Evolutionary conservation across 2,329 filamentous ascomycete genomes (phyloP), one percentile per base, ranked within the genome.

Genomic region (Falciphora oryzae): DNA sequence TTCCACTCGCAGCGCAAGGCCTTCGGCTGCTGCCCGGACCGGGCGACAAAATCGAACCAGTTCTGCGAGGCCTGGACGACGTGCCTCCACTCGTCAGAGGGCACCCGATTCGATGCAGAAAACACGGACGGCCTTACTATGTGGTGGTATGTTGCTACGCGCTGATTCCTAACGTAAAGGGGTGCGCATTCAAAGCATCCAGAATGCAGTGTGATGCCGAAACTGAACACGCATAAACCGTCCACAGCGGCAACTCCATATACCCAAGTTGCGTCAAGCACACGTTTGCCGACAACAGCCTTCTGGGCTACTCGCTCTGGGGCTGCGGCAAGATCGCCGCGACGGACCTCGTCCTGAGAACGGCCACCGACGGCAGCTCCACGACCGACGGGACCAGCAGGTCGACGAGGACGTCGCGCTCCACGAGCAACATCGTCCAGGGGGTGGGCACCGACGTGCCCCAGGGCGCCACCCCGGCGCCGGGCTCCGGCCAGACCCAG

Each of bases 1-100:
- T 71, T 68, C 68, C 74, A 76, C 70, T 68, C 67, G 44, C n/a
- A 65, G 31, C 63, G 67, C 56, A 70, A 64, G 2, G 65, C 70
- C 4, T 68, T 73, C 11, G 75, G 75, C 44, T 77, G 75, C 69
- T 77, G 75, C 50, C 68, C 70, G 56, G 69, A 72, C 35, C 62
- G 63, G 11, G 65, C 69, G 11, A 66, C 66, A 1, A 63, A 31
- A 38, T 14, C 57, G 27, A 58, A 28, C 25, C 22, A 60, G 16
- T 31, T 31, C 25, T 73, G 73, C 66, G 63, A 65, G 10, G 60
- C 74, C 35, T 65, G 61, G 38, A 76, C 74, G 4, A 68, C 68
- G 2, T 77, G 75, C 65, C 64, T 70, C 14, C 71, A 74, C 38
- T 69, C 65, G 31, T 69, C 71, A 14, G 68, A 72, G 13, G 62